These are phyloP conservation scores for Nevesoporus exiguus DNA, from an alignment of 768 basidiomycete species.

Conservation along the genomic window DNA sequence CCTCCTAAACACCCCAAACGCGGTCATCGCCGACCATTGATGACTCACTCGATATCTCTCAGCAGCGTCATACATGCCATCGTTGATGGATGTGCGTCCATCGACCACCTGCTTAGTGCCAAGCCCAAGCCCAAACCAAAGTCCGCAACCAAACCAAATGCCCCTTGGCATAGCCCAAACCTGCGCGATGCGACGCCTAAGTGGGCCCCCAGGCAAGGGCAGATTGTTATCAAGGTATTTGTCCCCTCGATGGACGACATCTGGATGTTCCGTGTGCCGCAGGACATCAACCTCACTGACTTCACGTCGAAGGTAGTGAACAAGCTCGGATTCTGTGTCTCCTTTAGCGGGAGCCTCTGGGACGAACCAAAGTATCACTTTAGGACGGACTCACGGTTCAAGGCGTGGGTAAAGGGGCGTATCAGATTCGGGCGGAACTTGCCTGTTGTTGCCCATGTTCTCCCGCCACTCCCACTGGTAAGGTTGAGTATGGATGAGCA, in stretches of 20 bases:
- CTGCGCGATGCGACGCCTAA: slow-evolving; percentile 3
- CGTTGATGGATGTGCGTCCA: slow-evolving; percentile 12
- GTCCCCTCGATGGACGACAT: slow-evolving; percentile 39
- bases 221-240: slow-evolving; percentile 39
- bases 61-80: slow-evolving; percentile 13
- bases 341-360: slow-evolving; percentile 32
- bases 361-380: slow-evolving; percentile 30
- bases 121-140: slow-evolving; percentile 9
- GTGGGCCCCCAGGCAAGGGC: slow-evolving; percentile 34
- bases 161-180: neutral
- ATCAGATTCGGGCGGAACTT: slow-evolving; percentile 35
- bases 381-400: slow-evolving; percentile 32
- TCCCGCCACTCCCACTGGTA: slow-evolving; percentile 14
- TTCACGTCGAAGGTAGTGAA: slow-evolving; percentile 31
- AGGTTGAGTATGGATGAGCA: slow-evolving; percentile 15
- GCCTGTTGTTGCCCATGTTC: slow-evolving; percentile 34
- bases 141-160: neutral
- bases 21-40: slow-evolving; percentile 10
- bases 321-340: slow-evolving; percentile 37
- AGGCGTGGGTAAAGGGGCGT: slow-evolving; percentile 32
- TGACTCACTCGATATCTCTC: slow-evolving; percentile 17
- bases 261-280: slow-evolving; percentile 37
- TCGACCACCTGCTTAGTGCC: slow-evolving; percentile 15
- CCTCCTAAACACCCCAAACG: neutral
- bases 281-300: slow-evolving; percentile 26